These are phyloP conservation scores for Orbilia blumenaviensis DNA, from an alignment of 2,329 filamentous ascomycete genomes.

Conservation along the genomic window DNA sequence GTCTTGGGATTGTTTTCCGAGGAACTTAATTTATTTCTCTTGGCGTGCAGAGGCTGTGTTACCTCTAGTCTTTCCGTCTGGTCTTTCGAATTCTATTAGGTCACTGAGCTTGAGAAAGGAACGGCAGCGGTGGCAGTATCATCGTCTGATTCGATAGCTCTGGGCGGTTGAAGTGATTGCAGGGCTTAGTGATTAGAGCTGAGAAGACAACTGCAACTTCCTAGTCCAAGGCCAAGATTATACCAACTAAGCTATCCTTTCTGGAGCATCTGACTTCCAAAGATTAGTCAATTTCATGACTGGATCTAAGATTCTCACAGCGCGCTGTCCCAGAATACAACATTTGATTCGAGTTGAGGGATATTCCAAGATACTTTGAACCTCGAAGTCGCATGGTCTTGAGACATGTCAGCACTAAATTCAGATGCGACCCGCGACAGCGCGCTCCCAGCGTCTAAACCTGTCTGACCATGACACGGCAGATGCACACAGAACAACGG, in stretches of 20 bases:
- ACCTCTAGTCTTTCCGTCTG: not conserved
- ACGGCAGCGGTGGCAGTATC: not conserved
- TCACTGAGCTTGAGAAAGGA: too few species aligned
- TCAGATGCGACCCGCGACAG: constrained; percentile 1
- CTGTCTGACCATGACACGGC: not conserved
- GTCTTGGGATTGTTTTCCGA: constrained; percentile 12
- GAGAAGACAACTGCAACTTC: not conserved
- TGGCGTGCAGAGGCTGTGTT: constrained; percentile 33
- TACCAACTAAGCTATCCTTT: not conserved
- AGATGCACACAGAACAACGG: not conserved
- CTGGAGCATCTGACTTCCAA: not conserved
- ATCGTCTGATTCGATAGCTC: not conserved
- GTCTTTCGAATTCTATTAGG: not conserved
- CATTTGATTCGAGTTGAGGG: not conserved
- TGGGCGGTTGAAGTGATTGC: not conserved
- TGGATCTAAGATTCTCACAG: not conserved
- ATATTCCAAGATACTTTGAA: not conserved
- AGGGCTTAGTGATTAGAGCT: not conserved
- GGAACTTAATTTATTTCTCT: not conserved
- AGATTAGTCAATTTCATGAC: not conserved
- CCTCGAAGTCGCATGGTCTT: not conserved
- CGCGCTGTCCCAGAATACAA: too few species aligned
- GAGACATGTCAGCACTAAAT: constrained; percentile 5
- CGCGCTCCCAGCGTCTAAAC: not conserved
- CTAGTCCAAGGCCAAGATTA: not conserved